These are phyloP conservation scores for Excoecaria agallocha DNA, from an alignment of 345 rosid species.

Conservation along the genomic window DNA sequence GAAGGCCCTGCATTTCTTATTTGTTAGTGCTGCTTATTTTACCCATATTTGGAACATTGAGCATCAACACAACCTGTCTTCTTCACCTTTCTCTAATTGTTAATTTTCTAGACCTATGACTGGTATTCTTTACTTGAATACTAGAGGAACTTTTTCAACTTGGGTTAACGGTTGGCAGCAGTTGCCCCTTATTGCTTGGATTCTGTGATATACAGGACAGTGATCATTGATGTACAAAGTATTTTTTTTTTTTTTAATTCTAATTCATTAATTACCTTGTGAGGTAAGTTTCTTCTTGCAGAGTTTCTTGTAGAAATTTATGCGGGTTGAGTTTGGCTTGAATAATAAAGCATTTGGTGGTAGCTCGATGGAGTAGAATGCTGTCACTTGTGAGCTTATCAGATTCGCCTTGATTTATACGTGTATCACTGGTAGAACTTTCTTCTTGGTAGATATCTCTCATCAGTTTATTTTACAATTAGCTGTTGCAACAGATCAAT, in stretches of 20 bases:
- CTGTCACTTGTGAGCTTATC: constrained; percentile 3
- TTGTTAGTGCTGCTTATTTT: constrained; percentile 14
- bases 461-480: neutral
- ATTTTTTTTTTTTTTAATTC: neutral
- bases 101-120: neutral
- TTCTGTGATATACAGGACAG: neutral
- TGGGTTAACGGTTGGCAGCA: neutral
- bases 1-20: neutral
- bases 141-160: neutral
- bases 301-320: constrained; percentile 18
- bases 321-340: constrained; percentile 1
- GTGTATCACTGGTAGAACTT: neutral
- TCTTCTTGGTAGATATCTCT: constrained; percentile 4
- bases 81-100: neutral
- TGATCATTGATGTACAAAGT: neutral
- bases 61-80: neutral
- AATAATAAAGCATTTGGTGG: constrained; percentile 6
- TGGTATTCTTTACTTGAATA: neutral
- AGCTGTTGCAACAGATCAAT: neutral
- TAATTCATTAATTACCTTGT: neutral
- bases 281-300: constrained; percentile 9
- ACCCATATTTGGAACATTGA: neutral
- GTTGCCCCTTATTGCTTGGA: neutral
- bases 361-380: constrained; percentile 7
- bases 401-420: neutral